Evolutionary conservation across 257 asterid species (phyloP), one percentile per base, ranked within the genome.

Genomic region (Gentiana straminea): DNA sequence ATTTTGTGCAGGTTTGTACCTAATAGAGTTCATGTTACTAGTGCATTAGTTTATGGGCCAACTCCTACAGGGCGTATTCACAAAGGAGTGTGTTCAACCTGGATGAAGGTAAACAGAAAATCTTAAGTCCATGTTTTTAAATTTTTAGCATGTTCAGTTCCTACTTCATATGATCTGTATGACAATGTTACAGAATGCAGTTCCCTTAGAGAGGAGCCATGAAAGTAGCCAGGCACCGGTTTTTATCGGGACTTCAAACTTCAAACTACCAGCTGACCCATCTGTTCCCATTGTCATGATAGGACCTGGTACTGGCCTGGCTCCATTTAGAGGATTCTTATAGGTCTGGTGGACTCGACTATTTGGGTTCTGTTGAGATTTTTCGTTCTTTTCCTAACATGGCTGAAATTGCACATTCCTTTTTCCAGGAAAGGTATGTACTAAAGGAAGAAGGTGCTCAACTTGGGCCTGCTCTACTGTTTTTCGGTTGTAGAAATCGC

Each of bases 291-390:
- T 84, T 51, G 65, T 84, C 63, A 84, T 84, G 94, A 80, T 84
- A 38, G 94, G 94, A 53, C 94, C 94, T 54, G 94, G 94, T 49
- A 84, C 94, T 63, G 94, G 94, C 60, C 73, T 84, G 83, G 94
- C 94, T 55, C 94, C 94, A 58, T 84, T 84, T 47, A 81, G 94
- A 68, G 94, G 94, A 64, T 84, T 84, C 66, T 75, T 84, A 49
- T 89, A 80, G 87, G 93, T 80, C 38, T 24, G 52, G 38, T 46
- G 32, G 13, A 38, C 38, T 38, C 41, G 9, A 54, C 46, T 41
- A 7, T 41, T 41, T 41, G 46, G 46, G 9, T 2, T 66, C 33
- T n/a, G 13, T 48, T 12, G 45, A 13, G 59, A 6, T 54, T 52
- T 54, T 33, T 52, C 68, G 36, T 37, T 39, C 24, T 37, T 34